These are phyloP conservation scores for Theobroma grandiflorum DNA, from an alignment of 441 rosid species.

Conservation along the genomic window DNA sequence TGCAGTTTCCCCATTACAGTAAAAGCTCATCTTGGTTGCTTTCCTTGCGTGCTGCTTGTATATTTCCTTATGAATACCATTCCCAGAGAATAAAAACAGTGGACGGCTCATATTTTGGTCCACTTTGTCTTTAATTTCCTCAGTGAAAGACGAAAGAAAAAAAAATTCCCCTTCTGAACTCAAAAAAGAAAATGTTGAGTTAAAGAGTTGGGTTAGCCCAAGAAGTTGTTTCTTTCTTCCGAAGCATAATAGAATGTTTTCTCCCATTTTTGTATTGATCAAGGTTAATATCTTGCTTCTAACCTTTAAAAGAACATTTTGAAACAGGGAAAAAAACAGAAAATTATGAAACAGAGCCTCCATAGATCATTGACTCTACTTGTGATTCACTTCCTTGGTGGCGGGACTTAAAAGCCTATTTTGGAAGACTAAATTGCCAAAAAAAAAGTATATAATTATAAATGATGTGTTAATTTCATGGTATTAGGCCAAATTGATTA, in stretches of 20 bases:
- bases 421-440: not conserved
- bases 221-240: not conserved
- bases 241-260: too few relatives aligned
- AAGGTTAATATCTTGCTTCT: too few relatives aligned
- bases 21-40: not conserved
- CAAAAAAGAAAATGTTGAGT: not conserved
- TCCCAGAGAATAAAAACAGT: not conserved
- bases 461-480: not conserved
- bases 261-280: too few relatives aligned
- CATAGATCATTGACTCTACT: not conserved
- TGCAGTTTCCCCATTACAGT: not conserved
- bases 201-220: not conserved
- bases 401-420: not conserved
- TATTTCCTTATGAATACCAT: constrained; percentile 11
- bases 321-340: not conserved
- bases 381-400: not conserved
- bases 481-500: not conserved
- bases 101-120: not conserved
- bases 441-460: not conserved
- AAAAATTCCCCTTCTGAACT: not conserved
- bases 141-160: not conserved
- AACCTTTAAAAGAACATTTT: not conserved
- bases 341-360: not conserved
- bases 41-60: constrained; percentile 18
- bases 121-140: not conserved